A percentile compares a stretch with the other conserved stretches of the same genome.
phyloP scores from a whole-genome alignment of 2,329 filamentous ascomycete genomes.

The Ascochyta pisi region DNA sequence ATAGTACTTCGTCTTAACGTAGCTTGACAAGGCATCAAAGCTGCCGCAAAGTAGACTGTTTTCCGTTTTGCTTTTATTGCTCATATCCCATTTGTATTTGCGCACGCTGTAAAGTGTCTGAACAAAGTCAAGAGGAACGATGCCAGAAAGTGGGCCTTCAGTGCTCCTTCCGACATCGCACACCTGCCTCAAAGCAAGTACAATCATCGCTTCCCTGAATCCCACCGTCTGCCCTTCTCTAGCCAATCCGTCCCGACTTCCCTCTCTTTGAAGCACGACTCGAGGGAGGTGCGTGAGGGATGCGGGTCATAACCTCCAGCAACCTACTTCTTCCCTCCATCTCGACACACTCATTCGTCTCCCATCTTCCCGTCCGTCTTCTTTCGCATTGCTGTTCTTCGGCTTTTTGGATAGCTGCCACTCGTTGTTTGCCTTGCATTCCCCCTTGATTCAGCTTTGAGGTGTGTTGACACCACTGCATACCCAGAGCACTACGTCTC shows the following conservation, averaged over 20 bases:
- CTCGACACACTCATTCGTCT: slow-evolving; percentile 48
- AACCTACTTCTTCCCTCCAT: slow-evolving; percentile 13
- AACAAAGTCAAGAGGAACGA: too few relatives aligned
- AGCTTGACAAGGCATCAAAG: background rate
- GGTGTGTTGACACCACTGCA: slow-evolving; percentile 26
- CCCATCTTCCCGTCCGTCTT: slow-evolving; percentile 48
- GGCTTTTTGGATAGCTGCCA: slow-evolving; percentile 49
- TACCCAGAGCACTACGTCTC: background rate
- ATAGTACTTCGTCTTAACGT: background rate
- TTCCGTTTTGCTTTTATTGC: too few relatives aligned
- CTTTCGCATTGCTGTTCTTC: slow-evolving; percentile 48
- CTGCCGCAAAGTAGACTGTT: too few relatives aligned
- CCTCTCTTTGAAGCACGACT: slow-evolving; percentile 20
- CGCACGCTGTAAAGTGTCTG: too few relatives aligned
- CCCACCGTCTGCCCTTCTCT: slow-evolving; percentile 20
- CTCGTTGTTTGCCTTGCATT: slow-evolving; percentile 39
- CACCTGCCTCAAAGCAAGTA: slow-evolving; percentile 2
- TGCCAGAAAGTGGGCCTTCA: background rate
- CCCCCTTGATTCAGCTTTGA: slow-evolving; percentile 40
- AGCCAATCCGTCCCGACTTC: slow-evolving; percentile 1
- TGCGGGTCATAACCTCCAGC: slow-evolving; percentile 33
- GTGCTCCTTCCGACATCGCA: background rate
- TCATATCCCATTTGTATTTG: too few relatives aligned
- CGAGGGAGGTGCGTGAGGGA: slow-evolving; percentile 31
- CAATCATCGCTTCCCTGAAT: slow-evolving; percentile 16